Conservation (phyloP, 495 filamentous ascomycete species). For the Aspergillus steynii region DNA sequence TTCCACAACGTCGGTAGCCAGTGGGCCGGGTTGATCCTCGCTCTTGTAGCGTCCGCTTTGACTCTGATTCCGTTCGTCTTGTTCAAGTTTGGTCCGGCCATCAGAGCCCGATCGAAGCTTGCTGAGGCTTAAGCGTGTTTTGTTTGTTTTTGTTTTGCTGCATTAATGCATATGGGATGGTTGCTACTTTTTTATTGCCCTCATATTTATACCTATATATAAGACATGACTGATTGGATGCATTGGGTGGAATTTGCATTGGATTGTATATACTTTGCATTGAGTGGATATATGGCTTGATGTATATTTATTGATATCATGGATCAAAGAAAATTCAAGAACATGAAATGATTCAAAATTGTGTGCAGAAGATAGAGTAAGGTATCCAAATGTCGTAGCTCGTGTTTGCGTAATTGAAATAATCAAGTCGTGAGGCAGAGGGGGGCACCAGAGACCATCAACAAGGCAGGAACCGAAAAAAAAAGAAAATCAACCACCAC, state of each 20-base stretch:
- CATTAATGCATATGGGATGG: background rate
- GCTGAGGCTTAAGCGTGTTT: slow-evolving; percentile 10
- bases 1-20: slow-evolving; percentile 48
- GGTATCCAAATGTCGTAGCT: too few relatives aligned
- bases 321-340: background rate
- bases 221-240: background rate
- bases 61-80: slow-evolving; percentile 43
- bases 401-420: too few relatives aligned
- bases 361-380: background rate
- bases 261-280: background rate
- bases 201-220: background rate
- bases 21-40: slow-evolving; percentile 45
- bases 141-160: background rate
- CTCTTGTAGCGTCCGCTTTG: slow-evolving; percentile 39
- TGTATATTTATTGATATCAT: background rate
- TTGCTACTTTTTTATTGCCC: background rate
- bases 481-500: background rate
- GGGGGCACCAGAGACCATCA: background rate
- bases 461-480: background rate
- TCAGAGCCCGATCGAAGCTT: slow-evolving; percentile 38
- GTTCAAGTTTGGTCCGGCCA: slow-evolving; percentile 42
- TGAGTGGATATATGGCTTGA: background rate
- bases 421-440: background rate
- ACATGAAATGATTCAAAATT: background rate
- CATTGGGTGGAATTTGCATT: background rate